phyloP scores from a whole-genome alignment of 257 asterid species.

The Lycium barbarum region DNA sequence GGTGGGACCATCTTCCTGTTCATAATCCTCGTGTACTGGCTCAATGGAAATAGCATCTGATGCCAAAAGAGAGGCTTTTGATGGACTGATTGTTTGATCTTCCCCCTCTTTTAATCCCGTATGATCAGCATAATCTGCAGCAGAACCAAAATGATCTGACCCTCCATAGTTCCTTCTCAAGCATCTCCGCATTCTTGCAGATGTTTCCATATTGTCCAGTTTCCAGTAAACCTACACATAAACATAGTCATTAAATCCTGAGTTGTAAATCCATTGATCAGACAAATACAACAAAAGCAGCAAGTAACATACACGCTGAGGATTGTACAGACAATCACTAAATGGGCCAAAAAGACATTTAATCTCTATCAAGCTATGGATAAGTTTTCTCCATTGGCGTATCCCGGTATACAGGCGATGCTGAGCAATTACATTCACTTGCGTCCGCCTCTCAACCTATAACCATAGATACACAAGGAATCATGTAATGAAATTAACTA shows the following conservation, averaged over 20 bases:
- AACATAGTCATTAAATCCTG: slow-evolving; percentile 36
- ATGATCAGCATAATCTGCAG: slow-evolving; percentile 84
- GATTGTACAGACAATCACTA: slow-evolving; percentile 66
- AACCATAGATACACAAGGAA: slow-evolving; percentile 36
- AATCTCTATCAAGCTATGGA: slow-evolving; percentile 87
- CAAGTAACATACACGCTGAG: slow-evolving; percentile 65
- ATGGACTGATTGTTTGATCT: slow-evolving; percentile 67
- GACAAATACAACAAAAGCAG: slow-evolving; percentile 35
- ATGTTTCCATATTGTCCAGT: slow-evolving; percentile 88
- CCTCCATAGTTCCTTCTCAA: slow-evolving; percentile 86
- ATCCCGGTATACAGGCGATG: slow-evolving; percentile 80
- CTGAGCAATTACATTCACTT: slow-evolving; percentile 74
- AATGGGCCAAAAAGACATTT: slow-evolving; percentile 91
- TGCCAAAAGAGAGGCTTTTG: slow-evolving; percentile 81
- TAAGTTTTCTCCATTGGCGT: slow-evolving; percentile 97
- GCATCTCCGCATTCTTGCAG: slow-evolving; percentile 94
- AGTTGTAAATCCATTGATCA: slow-evolving; percentile 35
- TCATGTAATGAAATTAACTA: slow-evolving; percentile 15
- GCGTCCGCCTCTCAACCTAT: slow-evolving; percentile 96
- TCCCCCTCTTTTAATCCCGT: slow-evolving; percentile 56
- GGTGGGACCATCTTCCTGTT: slow-evolving; percentile 63
- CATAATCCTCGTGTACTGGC: slow-evolving; percentile 77
- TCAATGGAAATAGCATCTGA: slow-evolving; percentile 89
- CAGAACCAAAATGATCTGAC: slow-evolving; percentile 90
- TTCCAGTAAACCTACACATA: slow-evolving; percentile 86